Base-by-base conservation (phyloP, 2,329 filamentous ascomycete species). In the Septoria linicola region DNA sequence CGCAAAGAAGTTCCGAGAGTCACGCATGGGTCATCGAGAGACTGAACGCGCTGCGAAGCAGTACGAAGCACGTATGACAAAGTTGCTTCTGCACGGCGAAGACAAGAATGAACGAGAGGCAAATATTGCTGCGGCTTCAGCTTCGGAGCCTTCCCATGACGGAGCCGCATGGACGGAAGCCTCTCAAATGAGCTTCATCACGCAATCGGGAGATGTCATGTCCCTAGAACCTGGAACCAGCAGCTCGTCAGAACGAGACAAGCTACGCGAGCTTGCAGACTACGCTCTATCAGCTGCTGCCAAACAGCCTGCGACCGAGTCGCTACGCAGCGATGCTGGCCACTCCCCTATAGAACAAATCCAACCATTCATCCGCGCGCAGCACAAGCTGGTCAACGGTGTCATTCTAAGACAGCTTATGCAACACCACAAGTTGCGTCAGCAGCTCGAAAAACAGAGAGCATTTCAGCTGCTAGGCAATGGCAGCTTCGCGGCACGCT, bases 381-480 rank as follows among this genome's bases (percentile, higher is more conserved):
- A 97, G 69, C 83, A 88, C 5, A 80, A 82, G 35, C 73, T 95
- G 0, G 78, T 96, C 31, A 93, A 91, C 59, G 81, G 82, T 23
- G 85, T 88, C 45, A 88, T 87, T 50, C 80, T 96, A 61, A 77
- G 81, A 14, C 74, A 95, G 7, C 79, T 97, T 16, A 95, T 96
- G 66, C 79, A 79, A 14, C 77, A 82, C 4, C 88, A 95, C 64
- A 75, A 82, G 8, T 71, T 99, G 3, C 80, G 82, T 13, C 73
- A 80, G 1, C 90, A 97, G 64, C 72, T 97, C 0, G 76, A 77
- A 3, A 66, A 95, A 1, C 89, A 95, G 63, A 82, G 82, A 53
- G 80, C 85, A 36, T 96, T 93, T 58, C 88, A 95, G 45, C 78
- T 97, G 1, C 76, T 97, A 5, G 87, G 89, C 2, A 90, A 93